Conservation (phyloP, 106 monocot genomes). For the Dactylorhiza incarnata region DNA sequence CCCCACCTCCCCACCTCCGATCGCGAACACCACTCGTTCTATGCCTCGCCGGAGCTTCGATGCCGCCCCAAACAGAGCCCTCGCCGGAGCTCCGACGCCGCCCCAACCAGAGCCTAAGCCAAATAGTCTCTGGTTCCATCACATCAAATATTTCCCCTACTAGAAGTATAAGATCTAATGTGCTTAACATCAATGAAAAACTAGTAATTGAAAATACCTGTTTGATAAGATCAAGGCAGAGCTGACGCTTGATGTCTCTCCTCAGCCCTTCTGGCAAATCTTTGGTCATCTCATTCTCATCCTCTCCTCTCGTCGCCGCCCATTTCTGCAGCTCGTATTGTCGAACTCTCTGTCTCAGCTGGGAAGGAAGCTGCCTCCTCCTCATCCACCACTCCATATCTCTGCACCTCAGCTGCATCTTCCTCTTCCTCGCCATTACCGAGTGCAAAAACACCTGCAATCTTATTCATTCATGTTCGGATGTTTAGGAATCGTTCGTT, state of each 20-base stretch:
- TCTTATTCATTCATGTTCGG: no score
- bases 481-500: no score
- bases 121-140: no score
- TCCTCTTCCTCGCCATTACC: slow-evolving; percentile 77
- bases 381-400: slow-evolving; percentile 99
- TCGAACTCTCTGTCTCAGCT: slow-evolving; percentile 72
- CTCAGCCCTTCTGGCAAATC: slow-evolving; percentile 77
- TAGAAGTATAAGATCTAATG: background rate
- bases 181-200: no score
- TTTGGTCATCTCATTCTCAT: slow-evolving; percentile 74
- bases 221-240: slow-evolving; percentile 84
- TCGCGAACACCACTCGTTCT: no score
- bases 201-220: slow-evolving; percentile 25
- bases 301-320: slow-evolving; percentile 78
- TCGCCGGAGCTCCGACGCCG: no score
- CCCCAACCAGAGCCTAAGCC: no score
- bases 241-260: slow-evolving; percentile 72
- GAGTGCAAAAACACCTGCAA: slow-evolving; percentile 80
- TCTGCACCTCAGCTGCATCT: slow-evolving; percentile 76
- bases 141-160: no score
- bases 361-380: slow-evolving; percentile 68
- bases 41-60: no score
- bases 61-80: no score
- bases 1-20: no score
- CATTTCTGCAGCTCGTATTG: slow-evolving; percentile 68